Conservation (phyloP, 2,329 filamentous ascomycete species). For the Chaetomium globosum region DNA sequence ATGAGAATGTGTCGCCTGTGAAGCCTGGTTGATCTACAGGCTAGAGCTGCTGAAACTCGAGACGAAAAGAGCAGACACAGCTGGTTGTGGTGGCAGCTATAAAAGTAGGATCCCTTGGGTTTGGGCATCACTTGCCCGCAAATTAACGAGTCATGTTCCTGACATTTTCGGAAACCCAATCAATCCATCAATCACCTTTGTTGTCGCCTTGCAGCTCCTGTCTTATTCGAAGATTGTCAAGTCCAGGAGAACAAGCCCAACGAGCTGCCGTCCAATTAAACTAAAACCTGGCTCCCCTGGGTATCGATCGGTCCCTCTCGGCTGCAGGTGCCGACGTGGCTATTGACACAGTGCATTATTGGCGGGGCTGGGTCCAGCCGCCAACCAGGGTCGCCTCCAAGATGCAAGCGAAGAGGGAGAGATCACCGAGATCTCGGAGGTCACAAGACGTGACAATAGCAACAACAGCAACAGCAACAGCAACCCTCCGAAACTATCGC, state of each 20-base stretch:
- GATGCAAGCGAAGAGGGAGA: constrained; percentile 18
- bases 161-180: constrained; percentile 13
- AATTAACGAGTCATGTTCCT: constrained; percentile 18
- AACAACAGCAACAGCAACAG: constrained; percentile 9
- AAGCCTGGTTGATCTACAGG: constrained; percentile 26
- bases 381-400: not conserved
- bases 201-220: constrained; percentile 6
- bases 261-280: constrained; percentile 21
- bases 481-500: constrained; percentile 19
- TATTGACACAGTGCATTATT: constrained; percentile 23
- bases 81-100: too few relatives aligned
- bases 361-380: constrained; percentile 15
- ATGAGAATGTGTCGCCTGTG: constrained; percentile 17
- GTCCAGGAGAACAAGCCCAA: not conserved
- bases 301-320: constrained; percentile 21
- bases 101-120: constrained; percentile 12
- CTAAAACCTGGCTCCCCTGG: not conserved
- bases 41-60: constrained; percentile 24
- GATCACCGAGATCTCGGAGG: constrained; percentile 9
- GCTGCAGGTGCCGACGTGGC: constrained; percentile 14
- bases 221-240: constrained; percentile 11
- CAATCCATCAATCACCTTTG: not conserved
- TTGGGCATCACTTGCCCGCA: not conserved
- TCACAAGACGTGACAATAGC: constrained; percentile 23
- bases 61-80: not conserved